Conservation (phyloP, 1,284 basidiomycete genomes). For the Puccinia polysora region DNA sequence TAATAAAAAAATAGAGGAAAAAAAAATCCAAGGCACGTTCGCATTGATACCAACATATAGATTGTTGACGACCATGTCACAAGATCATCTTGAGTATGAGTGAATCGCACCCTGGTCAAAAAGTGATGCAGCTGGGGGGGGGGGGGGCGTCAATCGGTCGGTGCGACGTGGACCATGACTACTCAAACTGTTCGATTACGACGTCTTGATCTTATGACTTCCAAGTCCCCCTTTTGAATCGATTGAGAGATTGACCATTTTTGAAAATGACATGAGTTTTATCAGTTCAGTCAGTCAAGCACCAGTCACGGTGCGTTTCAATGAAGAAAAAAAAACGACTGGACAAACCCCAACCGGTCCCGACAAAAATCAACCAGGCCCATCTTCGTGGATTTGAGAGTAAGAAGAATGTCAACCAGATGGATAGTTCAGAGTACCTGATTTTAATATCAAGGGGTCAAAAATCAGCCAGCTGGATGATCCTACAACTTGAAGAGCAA, state of each 20-base stretch:
- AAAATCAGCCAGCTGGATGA: background rate
- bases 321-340: too few species aligned
- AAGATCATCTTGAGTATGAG: too few species aligned
- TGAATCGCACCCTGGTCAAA: too few species aligned
- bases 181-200: too few species aligned
- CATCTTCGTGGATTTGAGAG: conserved; percentile 18
- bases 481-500: background rate
- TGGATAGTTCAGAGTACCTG: conserved; percentile 22
- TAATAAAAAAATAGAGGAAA: too few species aligned
- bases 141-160: too few species aligned
- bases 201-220: background rate
- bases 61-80: too few species aligned
- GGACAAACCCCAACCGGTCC: conserved; percentile 6
- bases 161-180: too few species aligned
- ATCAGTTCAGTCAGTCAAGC: background rate
- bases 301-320: too few species aligned
- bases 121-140: too few species aligned
- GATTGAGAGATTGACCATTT: background rate
- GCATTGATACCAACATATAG: too few species aligned
- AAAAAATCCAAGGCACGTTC: too few species aligned
- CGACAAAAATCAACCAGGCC: conserved; percentile 22
- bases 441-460: background rate
- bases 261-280: background rate
- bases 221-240: background rate
- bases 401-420: conserved; percentile 7